Evolutionary conservation across 2,329 filamentous ascomycete species (phyloP), one percentile per base, ranked within the genome.

Genomic region (Hypoxylon sp.): DNA sequence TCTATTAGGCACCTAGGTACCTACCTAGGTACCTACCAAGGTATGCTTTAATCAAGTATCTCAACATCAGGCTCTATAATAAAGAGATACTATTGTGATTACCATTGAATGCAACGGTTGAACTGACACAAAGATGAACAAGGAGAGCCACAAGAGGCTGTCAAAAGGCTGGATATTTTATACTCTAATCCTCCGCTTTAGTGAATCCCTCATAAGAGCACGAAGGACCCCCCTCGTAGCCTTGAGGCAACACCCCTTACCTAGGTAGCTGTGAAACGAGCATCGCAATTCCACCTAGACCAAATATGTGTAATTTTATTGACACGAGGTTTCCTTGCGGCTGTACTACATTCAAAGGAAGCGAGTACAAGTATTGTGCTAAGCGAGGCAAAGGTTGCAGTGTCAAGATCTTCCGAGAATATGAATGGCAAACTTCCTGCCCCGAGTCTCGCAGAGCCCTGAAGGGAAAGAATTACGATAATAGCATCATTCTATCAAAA

Each of bases 401-500:
- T 24, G 55, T 14, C 6, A 29, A 54, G 2, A 17, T 11, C 0
- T 58, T 71, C 1, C 4, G 9, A 5, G 24, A 14, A 6, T 69
- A 35, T 13, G 47, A 24, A 24, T 72, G 70, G 71, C 52, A 29
- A 31, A 73, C 67, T 5, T 66, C 65, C 22, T 73, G 71, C 24
- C 67, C 67, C 0, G 19, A 33, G 1, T 57, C 54, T 6, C 67
- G 70, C 3, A 66, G 57, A 48, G 46, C 14, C 4, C n/a, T 69
- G 2, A 50, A 24, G 13, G 59, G 65, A 10, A 62, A 37, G n/a
- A 67, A 51, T 5, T 62, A 54, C 0, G 13, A 55, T 1, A 14
- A 13, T 3, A 47, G 13, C 8, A 17, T 48, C 1, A 24, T 59
- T 1, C 61, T 69, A 0, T 66, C 70, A 0, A 22, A 50, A 8